Evolutionary conservation across 2,329 filamentous ascomycete genomes (phyloP).

Genomic region (Fusarium newnesense): DNA sequence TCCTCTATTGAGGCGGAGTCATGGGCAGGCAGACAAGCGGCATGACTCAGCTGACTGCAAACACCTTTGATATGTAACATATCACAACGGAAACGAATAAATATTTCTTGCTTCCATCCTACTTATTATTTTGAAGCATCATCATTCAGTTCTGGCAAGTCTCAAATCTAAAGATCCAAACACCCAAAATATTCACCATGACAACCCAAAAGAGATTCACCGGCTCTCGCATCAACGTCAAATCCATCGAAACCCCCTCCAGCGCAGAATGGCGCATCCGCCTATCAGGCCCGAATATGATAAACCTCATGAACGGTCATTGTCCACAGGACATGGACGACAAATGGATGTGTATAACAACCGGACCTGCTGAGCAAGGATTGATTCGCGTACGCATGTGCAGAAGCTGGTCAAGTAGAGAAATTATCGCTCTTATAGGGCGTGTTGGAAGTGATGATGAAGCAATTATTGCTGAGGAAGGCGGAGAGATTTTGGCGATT

Average conservation of each 20-base stretch:
- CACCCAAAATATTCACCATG: neutral
- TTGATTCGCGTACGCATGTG: conserved; percentile 14
- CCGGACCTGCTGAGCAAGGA: conserved; percentile 9
- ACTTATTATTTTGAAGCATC: accelerated
- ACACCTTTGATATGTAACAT: neutral
- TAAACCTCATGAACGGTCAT: conserved; percentile 24
- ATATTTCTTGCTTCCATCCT: neutral
- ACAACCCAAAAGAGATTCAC: neutral
- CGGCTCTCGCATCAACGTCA: neutral
- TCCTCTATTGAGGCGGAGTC: neutral
- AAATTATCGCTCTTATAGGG: conserved; percentile 8
- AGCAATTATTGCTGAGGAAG: neutral
- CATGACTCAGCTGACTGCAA: conserved; percentile 1
- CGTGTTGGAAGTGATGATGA: neutral
- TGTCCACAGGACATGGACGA: conserved; percentile 21
- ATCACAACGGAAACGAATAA: neutral
- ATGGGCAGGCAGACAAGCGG: neutral
- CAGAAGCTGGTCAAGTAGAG: conserved; percentile 18
- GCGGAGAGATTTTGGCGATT: conserved; percentile 21
- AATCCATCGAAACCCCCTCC: neutral
- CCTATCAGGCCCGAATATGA: conserved; percentile 16
- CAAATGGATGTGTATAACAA: conserved; percentile 13
- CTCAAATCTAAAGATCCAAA: neutral
- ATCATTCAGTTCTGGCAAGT: accelerated
- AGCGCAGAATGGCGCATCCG: conserved; percentile 15